These are phyloP conservation scores for Pelargonium australe DNA, from an alignment of 441 rosid species.

Conservation along the genomic window DNA sequence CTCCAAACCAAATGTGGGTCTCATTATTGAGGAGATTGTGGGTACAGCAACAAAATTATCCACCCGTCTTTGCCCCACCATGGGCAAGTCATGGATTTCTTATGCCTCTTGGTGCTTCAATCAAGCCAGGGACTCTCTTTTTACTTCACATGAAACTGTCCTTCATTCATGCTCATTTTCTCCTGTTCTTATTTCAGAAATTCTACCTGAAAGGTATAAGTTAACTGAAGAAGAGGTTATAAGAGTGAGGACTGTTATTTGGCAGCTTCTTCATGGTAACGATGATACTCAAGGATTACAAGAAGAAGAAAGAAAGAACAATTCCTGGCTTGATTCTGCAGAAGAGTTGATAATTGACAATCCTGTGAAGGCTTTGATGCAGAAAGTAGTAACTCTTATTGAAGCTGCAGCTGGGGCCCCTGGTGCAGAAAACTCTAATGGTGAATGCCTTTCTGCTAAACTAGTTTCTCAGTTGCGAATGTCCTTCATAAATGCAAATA, in stretches of 20 bases:
- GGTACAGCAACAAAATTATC: constrained; percentile 80
- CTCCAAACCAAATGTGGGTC: constrained; percentile 32
- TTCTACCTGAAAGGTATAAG: constrained; percentile 57
- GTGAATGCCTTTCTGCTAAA: constrained; percentile 57
- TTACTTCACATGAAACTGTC: constrained; percentile 34
- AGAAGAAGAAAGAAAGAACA: constrained; percentile 32
- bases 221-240: constrained; percentile 67
- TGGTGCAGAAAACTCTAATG: constrained; percentile 54
- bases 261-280: constrained; percentile 39
- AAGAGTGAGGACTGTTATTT: constrained; percentile 43
- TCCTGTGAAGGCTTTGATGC: constrained; percentile 38
- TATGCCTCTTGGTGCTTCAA: constrained; percentile 94
- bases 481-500: constrained; percentile 35
- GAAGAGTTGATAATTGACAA: constrained; percentile 35
- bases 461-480: constrained; percentile 59
- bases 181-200: constrained; percentile 54
- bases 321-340: constrained; percentile 26
- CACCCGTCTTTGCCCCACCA: constrained; percentile 74
- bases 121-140: constrained; percentile 65
- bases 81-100: constrained; percentile 98
- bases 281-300: constrained; percentile 26
- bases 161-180: constrained; percentile 55
- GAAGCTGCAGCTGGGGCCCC: constrained; percentile 75
- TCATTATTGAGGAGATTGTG: constrained; percentile 62
- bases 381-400: constrained; percentile 54